phyloP scores from a whole-genome alignment of 306 rosid species.

The Gleditsia sinensis region DNA sequence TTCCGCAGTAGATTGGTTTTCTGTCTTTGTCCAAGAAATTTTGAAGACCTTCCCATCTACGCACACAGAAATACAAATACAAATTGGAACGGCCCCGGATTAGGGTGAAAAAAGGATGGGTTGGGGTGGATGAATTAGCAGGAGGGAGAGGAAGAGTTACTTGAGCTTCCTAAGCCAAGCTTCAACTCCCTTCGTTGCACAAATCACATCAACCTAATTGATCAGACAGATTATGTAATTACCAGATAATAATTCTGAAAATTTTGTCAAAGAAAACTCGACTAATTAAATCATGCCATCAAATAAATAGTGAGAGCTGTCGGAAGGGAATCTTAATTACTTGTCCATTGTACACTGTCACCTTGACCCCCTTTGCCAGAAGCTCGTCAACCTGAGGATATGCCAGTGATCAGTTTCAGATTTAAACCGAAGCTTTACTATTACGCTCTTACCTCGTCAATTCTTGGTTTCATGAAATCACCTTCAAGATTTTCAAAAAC shows the following conservation, averaged over 20 bases:
- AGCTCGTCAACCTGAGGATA: slow-evolving; percentile 71
- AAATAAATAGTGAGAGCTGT: no score
- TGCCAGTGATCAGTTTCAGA: background rate
- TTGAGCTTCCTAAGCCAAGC: slow-evolving; percentile 51
- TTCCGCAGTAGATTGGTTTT: slow-evolving; percentile 45
- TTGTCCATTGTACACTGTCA: slow-evolving; percentile 79
- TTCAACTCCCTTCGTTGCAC: slow-evolving; percentile 57
- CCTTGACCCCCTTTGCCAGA: slow-evolving; percentile 74
- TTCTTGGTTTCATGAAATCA: slow-evolving; percentile 77
- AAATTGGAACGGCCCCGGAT: no score
- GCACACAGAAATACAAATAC: background rate
- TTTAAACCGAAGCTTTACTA: no score
- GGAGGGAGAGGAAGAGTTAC: background rate
- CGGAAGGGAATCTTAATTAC: slow-evolving; percentile 62
- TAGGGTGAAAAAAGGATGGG: background rate
- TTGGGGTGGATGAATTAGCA: background rate
- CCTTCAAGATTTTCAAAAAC: slow-evolving; percentile 41
- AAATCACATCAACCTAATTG: slow-evolving; percentile 49
- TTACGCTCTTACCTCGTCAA: slow-evolving; percentile 49
- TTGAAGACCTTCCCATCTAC: slow-evolving; percentile 59
- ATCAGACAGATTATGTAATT: background rate
- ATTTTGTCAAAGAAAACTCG: no score
- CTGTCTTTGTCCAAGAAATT: slow-evolving; percentile 38
- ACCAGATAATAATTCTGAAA: no score
- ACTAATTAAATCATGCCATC: no score